Evolutionary conservation across 2,329 filamentous ascomycete genomes (phyloP).

Genomic region (Alternaria sp.): DNA sequence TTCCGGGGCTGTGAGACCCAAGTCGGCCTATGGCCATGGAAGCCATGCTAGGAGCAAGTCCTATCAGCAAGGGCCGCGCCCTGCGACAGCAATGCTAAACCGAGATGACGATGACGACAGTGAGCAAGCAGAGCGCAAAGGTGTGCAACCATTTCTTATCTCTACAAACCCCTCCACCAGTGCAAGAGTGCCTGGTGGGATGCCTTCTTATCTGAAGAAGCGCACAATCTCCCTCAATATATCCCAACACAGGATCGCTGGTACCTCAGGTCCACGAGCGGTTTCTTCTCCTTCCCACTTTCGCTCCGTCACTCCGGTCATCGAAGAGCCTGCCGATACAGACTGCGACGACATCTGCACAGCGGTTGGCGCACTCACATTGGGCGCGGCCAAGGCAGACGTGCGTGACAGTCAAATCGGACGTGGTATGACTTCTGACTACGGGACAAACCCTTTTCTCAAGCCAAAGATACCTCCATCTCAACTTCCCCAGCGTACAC

Average conservation of each 20-base stretch:
- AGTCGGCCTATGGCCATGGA: constrained; percentile 55
- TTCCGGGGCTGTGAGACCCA: constrained; percentile 54
- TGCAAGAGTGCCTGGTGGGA: constrained; percentile 44
- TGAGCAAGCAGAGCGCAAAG: constrained; percentile 54
- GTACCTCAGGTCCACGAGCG: constrained; percentile 27
- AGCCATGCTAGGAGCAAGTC: constrained; percentile 57
- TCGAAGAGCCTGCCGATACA: constrained; percentile 41
- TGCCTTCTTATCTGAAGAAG: constrained; percentile 24
- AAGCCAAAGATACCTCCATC: constrained; percentile 29
- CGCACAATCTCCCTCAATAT: constrained; percentile 31
- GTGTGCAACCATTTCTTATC: constrained; percentile 55
- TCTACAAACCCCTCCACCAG: constrained; percentile 44
- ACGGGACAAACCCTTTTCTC: constrained; percentile 35
- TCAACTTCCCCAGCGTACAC: constrained; percentile 37
- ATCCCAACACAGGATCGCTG: constrained; percentile 23
- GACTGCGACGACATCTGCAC: constrained; percentile 41
- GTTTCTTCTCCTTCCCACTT: constrained; percentile 39
- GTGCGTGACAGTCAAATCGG: constrained; percentile 29
- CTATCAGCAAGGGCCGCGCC: constrained; percentile 55
- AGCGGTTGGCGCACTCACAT: constrained; percentile 34
- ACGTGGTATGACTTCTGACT: constrained; percentile 41
- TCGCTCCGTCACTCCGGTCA: constrained; percentile 33
- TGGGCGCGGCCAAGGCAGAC: constrained; percentile 35
- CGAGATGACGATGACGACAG: constrained; percentile 53
- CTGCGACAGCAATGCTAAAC: constrained; percentile 53